Base-by-base conservation (phyloP, 2,329 filamentous ascomycete species). In the Fonsecaea pugnacius region DNA sequence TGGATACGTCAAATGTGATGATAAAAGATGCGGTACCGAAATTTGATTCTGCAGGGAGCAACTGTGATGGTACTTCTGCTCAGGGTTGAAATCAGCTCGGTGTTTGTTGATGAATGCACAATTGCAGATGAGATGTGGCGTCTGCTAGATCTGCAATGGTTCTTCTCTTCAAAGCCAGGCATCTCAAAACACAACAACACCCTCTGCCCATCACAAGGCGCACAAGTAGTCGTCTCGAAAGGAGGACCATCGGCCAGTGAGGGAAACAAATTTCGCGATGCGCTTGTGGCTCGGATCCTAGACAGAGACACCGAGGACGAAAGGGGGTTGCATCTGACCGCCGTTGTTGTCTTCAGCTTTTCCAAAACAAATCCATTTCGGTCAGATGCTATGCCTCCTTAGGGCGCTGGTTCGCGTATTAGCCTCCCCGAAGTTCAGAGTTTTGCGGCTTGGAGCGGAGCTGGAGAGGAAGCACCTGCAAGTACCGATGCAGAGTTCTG, bases 101-200 rank as follows among this genome's bases (percentile, higher is more conserved):
- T 5, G 27, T 30, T 30, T 24, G 18, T 48, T 48, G 43, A 24
- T 18, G 7, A 21, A 48, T 18, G 18, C 43, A 21, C 18, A 48
- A 48, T 48, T 4, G 27, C 43, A 40, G 53, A 35, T 18, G n/a
- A 40, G 32, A 32, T 51, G 50, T 56, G 56, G 57, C 62, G 43
- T n/a, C 54, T 40, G 52, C 63, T 46, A 33, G 63, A 65, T 65
- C 63, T 61, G 58, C 58, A 54, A 53, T 52, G 63, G 61, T 58
- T 58, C 6, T 5, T 6, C 46, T 43, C 40, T 43, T 38, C 24
- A 52, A 59, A n/a, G 27, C 27, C 27, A 59, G 51, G 43, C 54
- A 48, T 52, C 48, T 32, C 21, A 61, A 18, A 56, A 56, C 12
- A 24, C 32, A 40, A 6, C 35, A 33, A 24, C 9, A 18, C 24